Evolutionary conservation across 495 filamentous ascomycete genomes (phyloP), one percentile per base, ranked within the genome.

Genomic region (Penicillium flavigenum): DNA sequence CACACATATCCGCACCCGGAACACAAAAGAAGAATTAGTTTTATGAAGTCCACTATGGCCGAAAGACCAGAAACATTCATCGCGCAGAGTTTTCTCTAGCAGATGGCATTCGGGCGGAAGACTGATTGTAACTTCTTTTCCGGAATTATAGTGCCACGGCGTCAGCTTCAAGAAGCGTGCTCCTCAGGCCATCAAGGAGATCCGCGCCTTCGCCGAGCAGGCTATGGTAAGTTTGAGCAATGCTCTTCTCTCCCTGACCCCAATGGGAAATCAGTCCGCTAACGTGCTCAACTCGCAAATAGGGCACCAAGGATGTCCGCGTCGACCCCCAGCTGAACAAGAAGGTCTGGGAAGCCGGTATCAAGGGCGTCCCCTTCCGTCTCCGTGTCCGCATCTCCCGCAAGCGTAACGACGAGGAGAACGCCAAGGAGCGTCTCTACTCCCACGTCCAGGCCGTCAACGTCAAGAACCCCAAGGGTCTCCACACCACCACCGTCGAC

Each of bases 381-480:
- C 84, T 99, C 63, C 92, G 94, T 69, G 84, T 99, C 69, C 90
- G 95, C 80, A 96, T 99, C 81, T 96, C 91, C 65, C 90, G 94
- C 76, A 94, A 96, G 87, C 92, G 94, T 84, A 99, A 99, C 83
- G 94, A 99, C 76, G 94, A 99, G 83, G 94, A 99, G 82, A 91
- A 89, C 67, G 93, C 94, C 68, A 94, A 94, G 84, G 87, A 98
- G 84, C 93, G 89, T 83, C 86, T 98, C 67, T 98, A 97, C 87
- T 91, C 87, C 76, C 96, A 95, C 81, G 95, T 98, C 71, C 92
- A 98, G 86, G 94, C 93, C 60, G 94, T 98, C 78, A 96, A 96
- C 79, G 94, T 98, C 66, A 98, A 96, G 90, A 88, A 93, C 81
- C 85, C 92, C 72, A 97, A 96, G 90, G 92, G 92, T 73, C 85